These are phyloP conservation scores for Achaetomiella virescens DNA, from an alignment of 495 filamentous ascomycete species.

Conservation along the genomic window DNA sequence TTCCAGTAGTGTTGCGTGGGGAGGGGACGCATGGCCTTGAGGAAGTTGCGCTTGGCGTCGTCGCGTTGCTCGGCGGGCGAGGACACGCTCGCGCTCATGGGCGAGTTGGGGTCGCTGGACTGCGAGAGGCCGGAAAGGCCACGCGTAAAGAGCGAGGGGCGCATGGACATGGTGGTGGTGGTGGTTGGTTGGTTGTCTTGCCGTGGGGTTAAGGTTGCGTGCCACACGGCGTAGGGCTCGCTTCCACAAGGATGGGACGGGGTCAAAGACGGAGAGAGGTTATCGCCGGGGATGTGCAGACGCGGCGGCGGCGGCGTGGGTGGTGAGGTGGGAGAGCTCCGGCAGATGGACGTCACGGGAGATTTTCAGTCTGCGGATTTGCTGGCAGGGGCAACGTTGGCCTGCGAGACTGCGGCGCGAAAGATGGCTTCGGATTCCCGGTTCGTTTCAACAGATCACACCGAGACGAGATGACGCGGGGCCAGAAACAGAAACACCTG, in stretches of 20 bases:
- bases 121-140: constrained; percentile 48
- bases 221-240: background rate
- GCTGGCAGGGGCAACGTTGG: constrained; percentile 1
- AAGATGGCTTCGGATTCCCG: constrained; percentile 1
- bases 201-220: background rate
- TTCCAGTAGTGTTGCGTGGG: constrained; percentile 58
- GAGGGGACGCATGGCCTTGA: constrained; percentile 53
- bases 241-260: background rate
- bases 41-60: constrained; percentile 54
- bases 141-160: constrained; percentile 49
- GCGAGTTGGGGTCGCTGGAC: constrained; percentile 43
- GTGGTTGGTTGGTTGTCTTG: background rate
- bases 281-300: background rate
- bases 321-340: background rate
- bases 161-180: constrained; percentile 36
- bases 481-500: background rate
- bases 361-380: background rate
- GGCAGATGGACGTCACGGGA: background rate
- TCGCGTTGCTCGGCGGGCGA: constrained; percentile 52
- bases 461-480: background rate
- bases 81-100: constrained; percentile 43
- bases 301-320: background rate
- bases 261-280: background rate
- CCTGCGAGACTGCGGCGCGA: constrained; percentile 6
- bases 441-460: constrained; percentile 3